Conservation (phyloP, 2,329 filamentous ascomycete species). For the Ascochyta lentis region DNA sequence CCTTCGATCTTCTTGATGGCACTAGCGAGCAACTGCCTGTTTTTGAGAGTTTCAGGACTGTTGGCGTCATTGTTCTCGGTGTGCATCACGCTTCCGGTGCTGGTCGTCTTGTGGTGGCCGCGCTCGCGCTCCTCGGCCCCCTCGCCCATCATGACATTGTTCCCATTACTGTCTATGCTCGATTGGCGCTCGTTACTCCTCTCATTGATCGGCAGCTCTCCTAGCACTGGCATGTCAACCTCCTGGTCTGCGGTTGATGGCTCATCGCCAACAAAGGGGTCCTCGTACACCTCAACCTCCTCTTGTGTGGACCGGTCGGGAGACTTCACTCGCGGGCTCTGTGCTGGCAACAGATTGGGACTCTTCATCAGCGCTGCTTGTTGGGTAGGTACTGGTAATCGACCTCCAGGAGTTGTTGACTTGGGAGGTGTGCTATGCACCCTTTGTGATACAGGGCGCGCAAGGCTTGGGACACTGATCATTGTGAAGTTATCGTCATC, state of each 20-base stretch:
- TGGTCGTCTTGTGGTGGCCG: slow-evolving; percentile 48
- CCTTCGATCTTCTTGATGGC: slow-evolving; percentile 76
- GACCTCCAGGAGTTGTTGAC: slow-evolving; percentile 28
- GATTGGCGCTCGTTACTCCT: slow-evolving; percentile 47
- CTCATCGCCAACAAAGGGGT: slow-evolving; percentile 55
- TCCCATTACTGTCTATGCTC: slow-evolving; percentile 38
- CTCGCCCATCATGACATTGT: slow-evolving; percentile 38
- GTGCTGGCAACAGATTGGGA: slow-evolving; percentile 32
- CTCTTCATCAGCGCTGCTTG: slow-evolving; percentile 35
- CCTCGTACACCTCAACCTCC: slow-evolving; percentile 61
- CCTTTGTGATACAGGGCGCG: slow-evolving; percentile 36
- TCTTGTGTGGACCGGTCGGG: slow-evolving; percentile 47
- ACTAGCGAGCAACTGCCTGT: slow-evolving; percentile 70
- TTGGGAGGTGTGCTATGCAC: slow-evolving; percentile 45
- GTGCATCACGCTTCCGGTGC: slow-evolving; percentile 46
- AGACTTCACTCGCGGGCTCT: slow-evolving; percentile 41
- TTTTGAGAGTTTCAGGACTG: slow-evolving; percentile 53
- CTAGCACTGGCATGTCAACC: slow-evolving; percentile 54
- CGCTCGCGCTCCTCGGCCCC: slow-evolving; percentile 33
- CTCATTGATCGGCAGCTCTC: slow-evolving; percentile 60
- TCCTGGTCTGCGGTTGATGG: slow-evolving; percentile 35
- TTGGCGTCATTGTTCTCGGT: slow-evolving; percentile 38
- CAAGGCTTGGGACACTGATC: slow-evolving; percentile 53
- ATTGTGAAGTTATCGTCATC: slow-evolving; percentile 59
- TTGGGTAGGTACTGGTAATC: slow-evolving; percentile 38